Conservation (phyloP, 2,329 filamentous ascomycete species). For the Cyclaneusma minus region DNA sequence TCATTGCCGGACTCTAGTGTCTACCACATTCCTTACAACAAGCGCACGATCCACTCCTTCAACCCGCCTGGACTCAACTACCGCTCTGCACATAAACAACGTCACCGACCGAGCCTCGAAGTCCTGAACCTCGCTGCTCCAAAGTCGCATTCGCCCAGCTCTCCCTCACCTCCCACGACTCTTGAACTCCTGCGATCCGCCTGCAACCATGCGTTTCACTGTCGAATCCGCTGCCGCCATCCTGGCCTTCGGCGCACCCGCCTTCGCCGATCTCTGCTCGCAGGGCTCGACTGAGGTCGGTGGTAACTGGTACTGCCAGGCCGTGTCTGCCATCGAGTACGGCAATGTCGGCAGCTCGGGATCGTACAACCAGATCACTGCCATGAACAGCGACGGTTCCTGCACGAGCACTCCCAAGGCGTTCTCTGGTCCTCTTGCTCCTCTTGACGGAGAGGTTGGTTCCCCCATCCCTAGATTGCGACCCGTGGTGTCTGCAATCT, state of each 20-base stretch:
- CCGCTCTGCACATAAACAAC: no score
- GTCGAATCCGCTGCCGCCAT: constrained; percentile 5
- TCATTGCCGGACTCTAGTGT: no score
- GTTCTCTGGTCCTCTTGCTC: constrained; percentile 47
- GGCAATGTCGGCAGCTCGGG: constrained; percentile 41
- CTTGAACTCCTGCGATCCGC: neutral
- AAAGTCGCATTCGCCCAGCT: no score
- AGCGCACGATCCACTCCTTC: no score
- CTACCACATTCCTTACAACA: no score
- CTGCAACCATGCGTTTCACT: constrained; percentile 5
- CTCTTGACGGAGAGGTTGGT: constrained; percentile 55
- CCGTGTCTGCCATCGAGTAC: constrained; percentile 54
- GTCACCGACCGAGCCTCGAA: no score
- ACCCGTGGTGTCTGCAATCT: neutral
- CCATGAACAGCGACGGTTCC: constrained; percentile 37
- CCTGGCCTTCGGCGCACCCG: constrained; percentile 7
- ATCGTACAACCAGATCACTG: constrained; percentile 46
- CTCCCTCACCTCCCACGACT: no score
- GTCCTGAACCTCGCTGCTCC: no score
- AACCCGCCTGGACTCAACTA: no score
- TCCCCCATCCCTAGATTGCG: no score
- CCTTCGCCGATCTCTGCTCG: constrained; percentile 15
- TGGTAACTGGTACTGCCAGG: constrained; percentile 52
- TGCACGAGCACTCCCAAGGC: constrained; percentile 35
- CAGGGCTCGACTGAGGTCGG: constrained; percentile 17